Evolutionary conservation across 768 basidiomycete species (phyloP).

Genomic region (Pleurotus giganteus): DNA sequence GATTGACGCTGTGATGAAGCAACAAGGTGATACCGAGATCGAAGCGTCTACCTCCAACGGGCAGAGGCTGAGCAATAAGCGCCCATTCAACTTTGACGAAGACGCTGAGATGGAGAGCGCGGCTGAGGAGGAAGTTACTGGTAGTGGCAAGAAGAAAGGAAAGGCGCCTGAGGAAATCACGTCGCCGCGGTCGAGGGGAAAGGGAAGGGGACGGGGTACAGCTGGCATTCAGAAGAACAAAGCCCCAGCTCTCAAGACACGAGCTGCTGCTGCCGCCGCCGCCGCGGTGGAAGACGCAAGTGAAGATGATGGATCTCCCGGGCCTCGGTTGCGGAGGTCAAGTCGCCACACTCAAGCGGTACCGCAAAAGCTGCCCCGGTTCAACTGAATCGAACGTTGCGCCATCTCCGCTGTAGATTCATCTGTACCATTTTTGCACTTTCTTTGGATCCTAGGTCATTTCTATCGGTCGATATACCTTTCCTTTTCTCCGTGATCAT

Average conservation of each 20-base stretch:
- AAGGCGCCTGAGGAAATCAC: background rate
- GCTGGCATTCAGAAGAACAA: slow-evolving; percentile 16
- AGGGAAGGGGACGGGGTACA: slow-evolving; percentile 7
- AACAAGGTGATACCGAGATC: slow-evolving; percentile 19
- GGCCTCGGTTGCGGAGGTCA: slow-evolving; percentile 29
- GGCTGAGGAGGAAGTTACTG: slow-evolving; percentile 32
- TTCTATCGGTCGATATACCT: background rate
- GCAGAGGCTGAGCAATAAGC: slow-evolving; percentile 35
- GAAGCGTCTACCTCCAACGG: slow-evolving; percentile 6
- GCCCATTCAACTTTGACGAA: slow-evolving; percentile 25
- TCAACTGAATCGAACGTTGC: background rate
- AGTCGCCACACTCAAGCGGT: slow-evolving; percentile 20
- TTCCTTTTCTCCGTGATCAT: background rate
- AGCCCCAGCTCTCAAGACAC: slow-evolving; percentile 9
- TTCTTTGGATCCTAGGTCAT: background rate
- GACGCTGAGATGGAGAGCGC: slow-evolving; percentile 40
- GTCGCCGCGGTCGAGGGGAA: slow-evolving; percentile 11
- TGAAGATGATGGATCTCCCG: slow-evolving; percentile 16
- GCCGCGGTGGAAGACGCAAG: slow-evolving; percentile 13
- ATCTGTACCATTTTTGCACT: background rate
- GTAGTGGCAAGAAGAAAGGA: slow-evolving; percentile 5
- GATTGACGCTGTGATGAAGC: slow-evolving; percentile 36
- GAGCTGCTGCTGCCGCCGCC: slow-evolving; percentile 8
- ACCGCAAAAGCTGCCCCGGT: slow-evolving; percentile 29
- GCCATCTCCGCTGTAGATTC: background rate